Conservation (phyloP, 805 yeast genomes). For the Monosporozyma servazzii region DNA sequence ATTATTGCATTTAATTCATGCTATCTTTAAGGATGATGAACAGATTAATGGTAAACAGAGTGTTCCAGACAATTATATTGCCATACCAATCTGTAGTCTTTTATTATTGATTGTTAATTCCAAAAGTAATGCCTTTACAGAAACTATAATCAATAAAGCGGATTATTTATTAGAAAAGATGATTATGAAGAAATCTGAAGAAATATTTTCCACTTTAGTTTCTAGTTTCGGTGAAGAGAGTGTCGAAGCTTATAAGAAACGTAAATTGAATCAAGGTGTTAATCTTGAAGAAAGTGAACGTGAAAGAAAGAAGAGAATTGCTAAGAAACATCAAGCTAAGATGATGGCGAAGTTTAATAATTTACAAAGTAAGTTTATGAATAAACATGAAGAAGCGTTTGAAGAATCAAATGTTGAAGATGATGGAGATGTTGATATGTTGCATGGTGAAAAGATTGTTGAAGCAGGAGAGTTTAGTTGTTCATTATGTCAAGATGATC, state of each 20-base stretch:
- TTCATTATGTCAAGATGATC: conserved; percentile 51
- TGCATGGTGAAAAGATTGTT: conserved; percentile 26
- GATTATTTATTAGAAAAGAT: conserved; percentile 45
- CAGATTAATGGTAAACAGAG: conserved; percentile 32
- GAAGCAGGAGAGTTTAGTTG: conserved; percentile 34
- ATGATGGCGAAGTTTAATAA: conserved; percentile 54
- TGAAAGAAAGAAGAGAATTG: conserved; percentile 48
- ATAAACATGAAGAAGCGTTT: conserved; percentile 36
- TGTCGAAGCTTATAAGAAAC: conserved; percentile 40
- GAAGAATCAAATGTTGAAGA: conserved; percentile 28
- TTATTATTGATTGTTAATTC: conserved; percentile 45
- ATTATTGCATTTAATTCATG: conserved; percentile 62
- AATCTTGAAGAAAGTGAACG: conserved; percentile 41
- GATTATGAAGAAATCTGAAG: conserved; percentile 38
- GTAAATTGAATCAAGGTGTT: conserved; percentile 34
- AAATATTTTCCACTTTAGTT: conserved; percentile 42
- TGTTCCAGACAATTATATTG: conserved; percentile 38
- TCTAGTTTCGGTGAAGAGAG: conserved; percentile 51
- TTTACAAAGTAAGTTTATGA: conserved; percentile 69
- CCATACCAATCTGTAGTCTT: conserved; percentile 48
- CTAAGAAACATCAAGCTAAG: conserved; percentile 52
- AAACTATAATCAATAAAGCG: conserved; percentile 43
- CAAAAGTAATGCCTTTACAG: conserved; percentile 35
- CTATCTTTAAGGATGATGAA: conserved; percentile 46
- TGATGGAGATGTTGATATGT: conserved; percentile 38